These are phyloP conservation scores for Catunica adiposa DNA, from an alignment of 2,329 filamentous ascomycete species.

Conservation along the genomic window DNA sequence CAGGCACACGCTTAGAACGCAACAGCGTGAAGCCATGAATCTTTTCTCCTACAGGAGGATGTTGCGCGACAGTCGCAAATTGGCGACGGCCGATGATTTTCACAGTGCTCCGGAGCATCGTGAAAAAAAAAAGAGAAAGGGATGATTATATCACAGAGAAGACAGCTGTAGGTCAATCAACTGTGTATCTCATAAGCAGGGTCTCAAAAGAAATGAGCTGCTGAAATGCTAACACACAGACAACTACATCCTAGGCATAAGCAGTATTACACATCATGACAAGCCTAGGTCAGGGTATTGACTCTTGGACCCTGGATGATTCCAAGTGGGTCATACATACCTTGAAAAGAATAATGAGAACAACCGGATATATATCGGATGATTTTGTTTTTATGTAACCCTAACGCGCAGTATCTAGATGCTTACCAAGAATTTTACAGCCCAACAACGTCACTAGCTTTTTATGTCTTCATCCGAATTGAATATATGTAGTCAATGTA, in stretches of 20 bases:
- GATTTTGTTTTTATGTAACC: background rate
- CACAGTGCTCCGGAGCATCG: conserved; percentile 12
- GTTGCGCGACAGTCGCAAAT: conserved; percentile 12
- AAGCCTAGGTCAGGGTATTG: background rate
- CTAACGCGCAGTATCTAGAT: background rate
- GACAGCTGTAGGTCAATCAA: background rate
- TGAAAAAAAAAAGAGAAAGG: background rate
- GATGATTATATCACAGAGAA: background rate
- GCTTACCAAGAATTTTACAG: background rate
- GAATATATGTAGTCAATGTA: too few species aligned
- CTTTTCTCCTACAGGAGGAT: conserved; percentile 62
- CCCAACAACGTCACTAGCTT: background rate
- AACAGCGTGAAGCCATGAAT: conserved; percentile 87
- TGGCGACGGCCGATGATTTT: conserved; percentile 12
- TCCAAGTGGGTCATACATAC: background rate
- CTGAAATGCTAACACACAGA: background rate
- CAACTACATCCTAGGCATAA: background rate
- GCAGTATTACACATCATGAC: background rate
- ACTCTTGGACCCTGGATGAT: background rate
- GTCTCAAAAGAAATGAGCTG: background rate
- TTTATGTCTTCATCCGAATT: too few species aligned
- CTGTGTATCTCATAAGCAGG: background rate
- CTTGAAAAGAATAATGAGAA: background rate
- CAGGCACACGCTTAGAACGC: conserved; percentile 78
- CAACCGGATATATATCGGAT: conserved; percentile 5